Evolutionary conservation across 2,329 filamentous ascomycete genomes (phyloP).

Genomic region (Aspergillus udagawae): DNA sequence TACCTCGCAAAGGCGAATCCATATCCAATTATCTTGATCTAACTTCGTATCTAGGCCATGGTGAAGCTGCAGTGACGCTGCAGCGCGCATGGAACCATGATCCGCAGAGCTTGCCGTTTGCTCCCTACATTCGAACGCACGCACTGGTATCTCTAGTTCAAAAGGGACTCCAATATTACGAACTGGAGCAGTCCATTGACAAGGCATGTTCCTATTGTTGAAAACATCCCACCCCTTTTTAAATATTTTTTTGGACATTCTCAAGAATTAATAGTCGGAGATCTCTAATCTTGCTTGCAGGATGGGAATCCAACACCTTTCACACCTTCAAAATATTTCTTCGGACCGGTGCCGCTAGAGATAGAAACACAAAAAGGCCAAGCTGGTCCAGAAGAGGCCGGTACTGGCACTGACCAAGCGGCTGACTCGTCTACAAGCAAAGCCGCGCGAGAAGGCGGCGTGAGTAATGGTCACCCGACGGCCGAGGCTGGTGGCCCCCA

Average conservation of each 20-base stretch:
- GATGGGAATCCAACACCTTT: slow-evolving; percentile 34
- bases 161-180: slow-evolving; percentile 56
- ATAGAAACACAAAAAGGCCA: slow-evolving; percentile 24
- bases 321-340: slow-evolving; percentile 42
- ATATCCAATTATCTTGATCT: slow-evolving; percentile 3
- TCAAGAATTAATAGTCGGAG: neutral
- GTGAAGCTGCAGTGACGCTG: slow-evolving; percentile 57
- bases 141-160: slow-evolving; percentile 60
- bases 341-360: slow-evolving; percentile 42
- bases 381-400: slow-evolving; percentile 19
- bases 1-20: neutral
- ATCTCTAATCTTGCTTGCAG: slow-evolving; percentile 19
- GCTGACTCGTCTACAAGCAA: slow-evolving; percentile 30
- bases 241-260: neutral
- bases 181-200: slow-evolving; percentile 47
- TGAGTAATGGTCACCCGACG: slow-evolving; percentile 35
- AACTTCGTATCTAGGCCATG: slow-evolving; percentile 44
- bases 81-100: slow-evolving; percentile 61
- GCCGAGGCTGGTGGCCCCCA: slow-evolving; percentile 24
- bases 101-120: slow-evolving; percentile 59
- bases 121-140: slow-evolving; percentile 55
- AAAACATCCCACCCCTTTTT: neutral
- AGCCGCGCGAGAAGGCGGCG: slow-evolving; percentile 29
- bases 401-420: slow-evolving; percentile 28
- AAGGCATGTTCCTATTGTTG: slow-evolving; percentile 36